Base-by-base conservation (phyloP, 2,329 filamentous ascomycete genomes). In the Camillea tinctor region DNA sequence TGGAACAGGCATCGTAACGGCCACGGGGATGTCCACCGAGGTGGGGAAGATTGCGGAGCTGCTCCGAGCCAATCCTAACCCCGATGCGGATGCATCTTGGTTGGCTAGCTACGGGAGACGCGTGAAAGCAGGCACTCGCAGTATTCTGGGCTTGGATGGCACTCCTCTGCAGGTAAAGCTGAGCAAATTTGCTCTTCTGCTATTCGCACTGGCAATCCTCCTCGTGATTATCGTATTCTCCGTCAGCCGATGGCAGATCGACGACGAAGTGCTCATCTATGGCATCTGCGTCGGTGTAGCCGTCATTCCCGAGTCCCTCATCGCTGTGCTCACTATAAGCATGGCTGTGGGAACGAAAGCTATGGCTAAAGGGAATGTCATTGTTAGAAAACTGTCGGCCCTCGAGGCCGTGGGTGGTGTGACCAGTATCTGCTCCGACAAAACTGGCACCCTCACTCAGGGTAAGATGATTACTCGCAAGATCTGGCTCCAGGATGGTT, bases 81-180 rank as follows among this genome's bases (percentile, higher is more conserved):
- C 79, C 72, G 79, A 70, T 71, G 81, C 74, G 67, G 80, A 76
- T 52, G 76, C 84, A 67, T 77, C 85, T 53, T 72, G 72, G 66
- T 73, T 77, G 52, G 73, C 76, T 26, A 69, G 79, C 64, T 77
- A 79, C 68, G 76, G 71, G 69, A 77, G 77, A 57, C 80, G 82
- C 52, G 60, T 78, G 49, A 76, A 76, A 58, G 74, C 74, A 50
- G 76, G 70, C 13, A 60, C 69, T 50, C 77, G 76, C 61, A 81
- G 82, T 65, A 80, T 90, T 61, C 81, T 91, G 50, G 88, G 86
- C 58, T 74, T 88, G 2, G 83, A 90, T 57, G 92, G 92, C 54
- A 96, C 93, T 1, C 93, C 93, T 0, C 80, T 97, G 52, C 92
- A 96, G 77, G 88, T 89, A 66, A 94, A 91, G 71, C 82, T 97